These are phyloP conservation scores for Solanum hybrid DNA, from an alignment of 305 asterid genomes.

Conservation along the genomic window DNA sequence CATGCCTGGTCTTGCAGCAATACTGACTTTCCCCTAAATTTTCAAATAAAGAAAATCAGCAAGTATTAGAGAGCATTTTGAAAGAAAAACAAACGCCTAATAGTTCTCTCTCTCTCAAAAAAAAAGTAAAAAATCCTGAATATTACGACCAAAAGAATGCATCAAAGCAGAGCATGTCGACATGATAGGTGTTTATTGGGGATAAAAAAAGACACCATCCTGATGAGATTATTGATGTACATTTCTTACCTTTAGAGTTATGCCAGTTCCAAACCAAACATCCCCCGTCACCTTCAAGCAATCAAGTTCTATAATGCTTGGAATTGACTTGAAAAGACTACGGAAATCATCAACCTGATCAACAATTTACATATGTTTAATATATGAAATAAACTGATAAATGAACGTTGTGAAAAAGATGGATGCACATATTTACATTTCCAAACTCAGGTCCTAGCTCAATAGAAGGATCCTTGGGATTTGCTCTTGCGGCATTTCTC, in stretches of 20 bases:
- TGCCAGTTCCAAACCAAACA: slow-evolving; percentile 75
- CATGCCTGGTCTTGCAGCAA: slow-evolving; percentile 42
- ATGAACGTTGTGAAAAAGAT: slow-evolving; percentile 2
- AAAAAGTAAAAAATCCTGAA: not conserved
- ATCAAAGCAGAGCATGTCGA: not conserved
- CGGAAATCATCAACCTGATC: slow-evolving; percentile 54
- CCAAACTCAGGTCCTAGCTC: slow-evolving; percentile 68
- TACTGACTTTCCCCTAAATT: slow-evolving; percentile 56
- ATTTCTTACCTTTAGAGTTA: slow-evolving; percentile 64
- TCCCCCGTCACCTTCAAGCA: slow-evolving; percentile 78
- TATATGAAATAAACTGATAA: slow-evolving; percentile 7
- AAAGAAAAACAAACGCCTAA: not conserved
- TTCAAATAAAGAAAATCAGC: slow-evolving; percentile 3
- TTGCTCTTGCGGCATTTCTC: slow-evolving; percentile 59
- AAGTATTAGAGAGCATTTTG: slow-evolving; percentile 1
- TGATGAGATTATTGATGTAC: not conserved
- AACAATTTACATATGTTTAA: not conserved
- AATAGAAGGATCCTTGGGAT: slow-evolving; percentile 61
- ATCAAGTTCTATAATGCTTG: slow-evolving; percentile 75
- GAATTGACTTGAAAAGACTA: slow-evolving; percentile 71
- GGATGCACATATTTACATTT: slow-evolving; percentile 30
- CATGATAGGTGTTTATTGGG: not conserved
- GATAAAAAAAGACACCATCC: not conserved
- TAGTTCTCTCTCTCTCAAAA: not conserved
- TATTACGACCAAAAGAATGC: not conserved